These are phyloP conservation scores for Acer negundo DNA, from an alignment of 345 rosid genomes.

Conservation along the genomic window DNA sequence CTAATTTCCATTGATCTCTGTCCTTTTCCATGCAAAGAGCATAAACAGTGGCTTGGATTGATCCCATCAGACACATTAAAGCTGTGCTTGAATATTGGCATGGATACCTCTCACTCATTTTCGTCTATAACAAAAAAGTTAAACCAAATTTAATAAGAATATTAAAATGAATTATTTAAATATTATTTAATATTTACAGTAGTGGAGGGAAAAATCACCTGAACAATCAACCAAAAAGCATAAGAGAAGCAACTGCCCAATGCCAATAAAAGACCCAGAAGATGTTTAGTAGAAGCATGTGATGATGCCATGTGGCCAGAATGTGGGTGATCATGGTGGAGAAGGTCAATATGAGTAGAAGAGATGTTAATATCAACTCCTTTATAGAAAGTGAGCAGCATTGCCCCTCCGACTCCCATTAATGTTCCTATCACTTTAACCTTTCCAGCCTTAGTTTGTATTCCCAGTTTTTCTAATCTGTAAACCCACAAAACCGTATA, in stretches of 20 bases:
- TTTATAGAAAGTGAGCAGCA: slow-evolving; percentile 58
- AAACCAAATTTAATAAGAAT: background rate
- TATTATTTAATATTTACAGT: background rate
- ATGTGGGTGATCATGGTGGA: slow-evolving; percentile 11
- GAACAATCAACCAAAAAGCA: slow-evolving; percentile 45
- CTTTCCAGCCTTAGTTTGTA: slow-evolving; percentile 36
- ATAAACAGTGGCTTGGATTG: slow-evolving; percentile 35
- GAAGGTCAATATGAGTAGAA: slow-evolving; percentile 42
- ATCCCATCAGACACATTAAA: slow-evolving; percentile 45
- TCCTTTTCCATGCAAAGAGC: slow-evolving; percentile 49
- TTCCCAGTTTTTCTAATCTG: slow-evolving; percentile 51
- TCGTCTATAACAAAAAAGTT: slow-evolving; percentile 30
- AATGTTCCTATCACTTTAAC: slow-evolving; percentile 59
- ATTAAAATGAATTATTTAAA: background rate
- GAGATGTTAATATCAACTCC: slow-evolving; percentile 35
- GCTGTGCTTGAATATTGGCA: slow-evolving; percentile 53
- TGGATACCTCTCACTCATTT: slow-evolving; percentile 45
- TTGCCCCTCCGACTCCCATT: slow-evolving; percentile 56
- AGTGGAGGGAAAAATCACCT: slow-evolving; percentile 25
- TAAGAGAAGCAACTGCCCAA: slow-evolving; percentile 33
- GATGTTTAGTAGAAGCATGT: slow-evolving; percentile 8
- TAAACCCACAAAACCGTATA: background rate
- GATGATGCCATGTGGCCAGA: background rate
- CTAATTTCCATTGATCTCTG: slow-evolving; percentile 57
- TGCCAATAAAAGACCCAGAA: slow-evolving; percentile 35